A percentile compares a stretch with the other conserved stretches of the same genome.
phyloP scores from a whole-genome alignment of 1,139 yeast genomes.

The Lodderomyces metapsilosis region DNA sequence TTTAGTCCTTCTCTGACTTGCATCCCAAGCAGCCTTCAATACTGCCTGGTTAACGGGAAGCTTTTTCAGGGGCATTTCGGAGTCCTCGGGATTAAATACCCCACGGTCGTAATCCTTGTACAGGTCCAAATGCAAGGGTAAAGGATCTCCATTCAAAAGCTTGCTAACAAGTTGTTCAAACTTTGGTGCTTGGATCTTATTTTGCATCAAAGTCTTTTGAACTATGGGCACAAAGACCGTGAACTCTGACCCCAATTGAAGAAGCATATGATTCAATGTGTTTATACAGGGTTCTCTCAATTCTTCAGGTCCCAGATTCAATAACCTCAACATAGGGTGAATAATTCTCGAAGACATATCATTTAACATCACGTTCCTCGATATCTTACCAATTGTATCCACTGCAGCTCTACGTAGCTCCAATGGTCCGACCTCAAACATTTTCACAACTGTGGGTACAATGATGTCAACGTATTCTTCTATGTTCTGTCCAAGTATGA shows the following conservation, averaged over 20 bases:
- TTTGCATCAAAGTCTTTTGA: slow-evolving; percentile 63
- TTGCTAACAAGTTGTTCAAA: slow-evolving; percentile 83
- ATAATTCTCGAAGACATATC: slow-evolving; percentile 92
- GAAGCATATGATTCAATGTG: slow-evolving; percentile 72
- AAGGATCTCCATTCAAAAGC: slow-evolving; percentile 80
- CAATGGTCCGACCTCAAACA: slow-evolving; percentile 70
- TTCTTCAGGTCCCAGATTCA: slow-evolving; percentile 61
- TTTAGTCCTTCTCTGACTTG: slow-evolving; percentile 80
- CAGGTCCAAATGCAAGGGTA: slow-evolving; percentile 74
- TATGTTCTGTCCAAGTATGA: slow-evolving; percentile 83
- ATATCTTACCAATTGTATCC: slow-evolving; percentile 78
- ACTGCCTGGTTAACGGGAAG: slow-evolving; percentile 78
- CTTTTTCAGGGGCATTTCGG: slow-evolving; percentile 70
- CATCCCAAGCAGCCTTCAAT: slow-evolving; percentile 86
- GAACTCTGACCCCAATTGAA: slow-evolving; percentile 83
- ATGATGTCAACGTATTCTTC: slow-evolving; percentile 88
- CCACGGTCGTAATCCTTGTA: slow-evolving; percentile 64
- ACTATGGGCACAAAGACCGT: slow-evolving; percentile 86
- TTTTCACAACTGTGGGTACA: slow-evolving; percentile 76
- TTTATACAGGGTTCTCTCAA: slow-evolving; percentile 66
- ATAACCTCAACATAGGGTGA: slow-evolving; percentile 78
- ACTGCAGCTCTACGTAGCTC: slow-evolving; percentile 72
- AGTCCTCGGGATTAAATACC: slow-evolving; percentile 59
- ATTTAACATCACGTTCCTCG: slow-evolving; percentile 68
- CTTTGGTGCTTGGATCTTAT: slow-evolving; percentile 66